Percentiles rank a stretch among this genome's conserved stretches.
Evolutionary conservation across 139 green algal genomes (phyloP).

Genomic region (Asterochloris sp.): DNA sequence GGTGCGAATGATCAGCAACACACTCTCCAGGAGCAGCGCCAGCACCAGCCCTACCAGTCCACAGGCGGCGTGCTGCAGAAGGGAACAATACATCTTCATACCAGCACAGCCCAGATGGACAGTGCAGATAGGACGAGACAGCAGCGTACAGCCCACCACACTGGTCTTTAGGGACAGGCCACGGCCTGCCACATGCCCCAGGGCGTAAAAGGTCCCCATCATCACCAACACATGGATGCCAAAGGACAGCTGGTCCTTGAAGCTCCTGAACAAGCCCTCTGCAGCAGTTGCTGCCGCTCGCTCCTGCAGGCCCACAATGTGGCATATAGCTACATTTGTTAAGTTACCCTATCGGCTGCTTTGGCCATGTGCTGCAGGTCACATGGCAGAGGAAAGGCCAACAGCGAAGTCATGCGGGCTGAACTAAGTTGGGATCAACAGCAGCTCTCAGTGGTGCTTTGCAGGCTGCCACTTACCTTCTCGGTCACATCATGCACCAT

Average conservation of each 20-base stretch:
- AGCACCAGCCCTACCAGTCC: slow-evolving; percentile 45
- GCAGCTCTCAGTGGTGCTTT: background rate
- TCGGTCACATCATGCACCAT: slow-evolving; percentile 43
- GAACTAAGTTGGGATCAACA: background rate
- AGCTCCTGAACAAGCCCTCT: slow-evolving; percentile 43
- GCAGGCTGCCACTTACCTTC: slow-evolving; percentile 5
- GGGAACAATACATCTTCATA: background rate
- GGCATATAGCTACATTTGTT: background rate
- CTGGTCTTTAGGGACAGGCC: slow-evolving; percentile 22
- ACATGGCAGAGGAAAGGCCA: background rate
- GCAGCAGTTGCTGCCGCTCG: slow-evolving; percentile 24
- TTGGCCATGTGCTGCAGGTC: background rate
- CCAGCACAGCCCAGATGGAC: background rate
- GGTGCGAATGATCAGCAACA: slow-evolving; percentile 62
- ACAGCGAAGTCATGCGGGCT: background rate
- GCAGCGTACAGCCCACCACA: slow-evolving; percentile 6
- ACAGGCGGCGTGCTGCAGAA: slow-evolving; percentile 36
- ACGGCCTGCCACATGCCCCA: slow-evolving; percentile 52
- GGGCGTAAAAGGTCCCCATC: slow-evolving; percentile 73
- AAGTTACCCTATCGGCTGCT: background rate
- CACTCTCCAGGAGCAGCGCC: slow-evolving; percentile 62
- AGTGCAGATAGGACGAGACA: background rate
- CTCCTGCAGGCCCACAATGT: slow-evolving; percentile 31
- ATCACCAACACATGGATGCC: slow-evolving; percentile 73
- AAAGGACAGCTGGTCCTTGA: slow-evolving; percentile 66